Conservation (phyloP, 1,284 basidiomycete genomes). For the Phlebopus sp. region DNA sequence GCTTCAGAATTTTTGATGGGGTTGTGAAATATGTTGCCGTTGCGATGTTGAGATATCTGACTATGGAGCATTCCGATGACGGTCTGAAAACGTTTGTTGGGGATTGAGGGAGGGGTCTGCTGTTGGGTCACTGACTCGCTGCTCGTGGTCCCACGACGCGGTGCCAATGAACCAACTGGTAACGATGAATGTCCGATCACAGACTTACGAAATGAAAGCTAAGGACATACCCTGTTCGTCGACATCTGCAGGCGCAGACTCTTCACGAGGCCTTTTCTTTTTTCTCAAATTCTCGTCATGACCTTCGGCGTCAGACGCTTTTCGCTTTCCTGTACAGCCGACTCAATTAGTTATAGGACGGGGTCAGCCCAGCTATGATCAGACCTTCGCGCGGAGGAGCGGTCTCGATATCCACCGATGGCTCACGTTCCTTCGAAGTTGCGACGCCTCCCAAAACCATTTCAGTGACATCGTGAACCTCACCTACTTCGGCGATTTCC, state of each 20-base stretch:
- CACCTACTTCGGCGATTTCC: not conserved
- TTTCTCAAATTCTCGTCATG: conserved; percentile 52
- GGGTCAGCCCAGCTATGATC: not conserved
- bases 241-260: conserved; percentile 52
- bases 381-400: conserved; percentile 24
- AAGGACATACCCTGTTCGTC: conserved; percentile 51
- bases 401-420: conserved; percentile 2
- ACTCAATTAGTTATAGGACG: not conserved
- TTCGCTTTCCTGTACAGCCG: conserved; percentile 59
- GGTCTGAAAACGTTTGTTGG: conserved; percentile 73
- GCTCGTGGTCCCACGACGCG: conserved; percentile 15
- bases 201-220: not conserved
- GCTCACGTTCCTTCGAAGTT: conserved; percentile 16
- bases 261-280: conserved; percentile 64
- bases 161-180: conserved; percentile 18
- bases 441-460: conserved; percentile 21
- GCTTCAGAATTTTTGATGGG: conserved; percentile 87
- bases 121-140: conserved; percentile 22
- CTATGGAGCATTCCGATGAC: conserved; percentile 79
- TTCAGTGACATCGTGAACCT: conserved; percentile 4
- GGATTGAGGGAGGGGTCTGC: conserved; percentile 31
- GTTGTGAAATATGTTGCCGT: conserved; percentile 87
- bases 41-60: conserved; percentile 79
- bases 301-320: conserved; percentile 53
- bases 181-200: conserved; percentile 5